These are phyloP conservation scores for Leucocoprinus sp. DNA, from an alignment of 768 basidiomycete genomes.

Conservation along the genomic window DNA sequence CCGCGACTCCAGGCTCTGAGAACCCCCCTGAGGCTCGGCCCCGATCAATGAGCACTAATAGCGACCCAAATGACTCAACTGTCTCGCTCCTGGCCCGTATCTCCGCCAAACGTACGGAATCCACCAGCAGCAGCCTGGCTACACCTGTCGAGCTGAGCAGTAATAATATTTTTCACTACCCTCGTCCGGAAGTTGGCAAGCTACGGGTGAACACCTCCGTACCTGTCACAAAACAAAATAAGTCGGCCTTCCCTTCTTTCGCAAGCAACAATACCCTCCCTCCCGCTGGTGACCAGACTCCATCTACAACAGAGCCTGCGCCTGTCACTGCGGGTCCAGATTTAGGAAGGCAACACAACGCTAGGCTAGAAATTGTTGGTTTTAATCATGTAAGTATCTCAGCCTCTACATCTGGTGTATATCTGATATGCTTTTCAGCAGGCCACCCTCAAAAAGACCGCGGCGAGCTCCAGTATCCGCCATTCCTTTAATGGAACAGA, in stretches of 20 bases:
- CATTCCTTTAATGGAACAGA: slow-evolving; percentile 77
- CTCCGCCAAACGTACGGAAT: slow-evolving; percentile 52
- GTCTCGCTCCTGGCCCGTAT: slow-evolving; percentile 75
- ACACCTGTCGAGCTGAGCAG: slow-evolving; percentile 47
- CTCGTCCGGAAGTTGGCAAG: slow-evolving; percentile 58
- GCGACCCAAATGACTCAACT: slow-evolving; percentile 67
- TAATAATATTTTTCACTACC: slow-evolving; percentile 39
- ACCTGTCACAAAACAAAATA: slow-evolving; percentile 63
- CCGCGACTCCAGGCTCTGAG: slow-evolving; percentile 39
- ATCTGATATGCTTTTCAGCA: slow-evolving; percentile 16
- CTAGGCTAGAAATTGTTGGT: slow-evolving; percentile 66
- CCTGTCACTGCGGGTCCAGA: slow-evolving; percentile 84
- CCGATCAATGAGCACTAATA: slow-evolving; percentile 67
- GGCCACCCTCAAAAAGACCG: slow-evolving; percentile 40
- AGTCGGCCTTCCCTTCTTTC: slow-evolving; percentile 76
- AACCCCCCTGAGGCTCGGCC: slow-evolving; percentile 43
- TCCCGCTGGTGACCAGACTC: slow-evolving; percentile 47
- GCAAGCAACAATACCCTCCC: slow-evolving; percentile 51
- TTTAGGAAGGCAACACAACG: slow-evolving; percentile 67
- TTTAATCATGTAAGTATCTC: slow-evolving; percentile 49
- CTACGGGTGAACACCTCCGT: slow-evolving; percentile 70
- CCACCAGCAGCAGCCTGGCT: slow-evolving; percentile 26
- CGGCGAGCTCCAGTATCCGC: slow-evolving; percentile 46
- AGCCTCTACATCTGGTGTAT: background rate
- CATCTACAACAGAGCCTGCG: slow-evolving; percentile 59